Evolutionary conservation across 139 green algal genomes (phyloP).

Genomic region (Chlamydomonas urium): DNA sequence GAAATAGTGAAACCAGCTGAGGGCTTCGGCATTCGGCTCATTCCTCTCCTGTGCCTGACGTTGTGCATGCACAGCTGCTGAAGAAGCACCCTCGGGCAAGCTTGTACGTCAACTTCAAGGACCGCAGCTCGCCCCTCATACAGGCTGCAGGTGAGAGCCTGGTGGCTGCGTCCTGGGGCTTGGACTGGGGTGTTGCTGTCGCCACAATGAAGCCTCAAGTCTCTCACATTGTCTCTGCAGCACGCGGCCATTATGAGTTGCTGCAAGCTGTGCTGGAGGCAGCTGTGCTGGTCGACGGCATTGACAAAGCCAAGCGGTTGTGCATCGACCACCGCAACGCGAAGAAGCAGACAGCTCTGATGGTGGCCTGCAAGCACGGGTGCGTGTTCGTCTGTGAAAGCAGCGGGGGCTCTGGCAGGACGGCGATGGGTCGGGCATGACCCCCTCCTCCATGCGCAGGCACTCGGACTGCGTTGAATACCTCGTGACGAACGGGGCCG

Average conservation of each 20-base stretch:
- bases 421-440: no score
- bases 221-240: no score
- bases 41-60: no score
- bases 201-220: no score
- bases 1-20: no score
- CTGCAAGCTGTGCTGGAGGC: conserved; percentile 49
- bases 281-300: conserved; percentile 38
- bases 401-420: no score
- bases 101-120: conserved; percentile 39
- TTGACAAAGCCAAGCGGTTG: conserved; percentile 27
- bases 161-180: no score
- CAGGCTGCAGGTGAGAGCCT: conserved; percentile 36
- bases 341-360: conserved; percentile 48
- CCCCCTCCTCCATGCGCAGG: no score
- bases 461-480: conserved; percentile 47
- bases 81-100: conserved; percentile 25
- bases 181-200: no score
- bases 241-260: no score
- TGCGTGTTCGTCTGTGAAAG: no score
- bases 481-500: conserved; percentile 45
- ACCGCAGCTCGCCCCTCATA: conserved; percentile 29
- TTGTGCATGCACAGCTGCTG: conserved; percentile 15
- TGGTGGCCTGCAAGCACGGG: conserved; percentile 53
- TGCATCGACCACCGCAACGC: conserved; percentile 50
- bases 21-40: no score